A percentile compares a stretch with the other conserved stretches of the same genome.
These are phyloP conservation scores for Colletotrichum cereale DNA, from an alignment of 2,329 filamentous ascomycete species.

Conservation along the genomic window DNA sequence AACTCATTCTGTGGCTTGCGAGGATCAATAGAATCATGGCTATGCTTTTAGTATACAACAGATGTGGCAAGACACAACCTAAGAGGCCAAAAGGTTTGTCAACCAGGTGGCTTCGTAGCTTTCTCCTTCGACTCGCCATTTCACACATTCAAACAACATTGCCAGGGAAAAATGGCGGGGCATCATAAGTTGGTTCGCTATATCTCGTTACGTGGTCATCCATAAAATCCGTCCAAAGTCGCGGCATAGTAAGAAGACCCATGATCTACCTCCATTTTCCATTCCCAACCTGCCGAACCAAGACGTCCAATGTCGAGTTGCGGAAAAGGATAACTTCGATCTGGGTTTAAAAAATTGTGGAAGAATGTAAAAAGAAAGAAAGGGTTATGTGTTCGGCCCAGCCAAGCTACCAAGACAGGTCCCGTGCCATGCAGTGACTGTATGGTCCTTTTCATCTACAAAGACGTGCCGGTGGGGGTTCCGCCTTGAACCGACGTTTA, in stretches of 20 bases:
- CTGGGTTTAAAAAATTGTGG: slow-evolving; percentile 23
- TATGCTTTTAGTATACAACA: neutral
- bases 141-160: neutral
- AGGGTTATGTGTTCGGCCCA: slow-evolving; percentile 14
- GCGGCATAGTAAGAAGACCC: neutral
- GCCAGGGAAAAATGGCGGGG: neutral
- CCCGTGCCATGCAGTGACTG: slow-evolving; percentile 7
- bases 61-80: neutral
- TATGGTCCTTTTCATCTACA: slow-evolving; percentile 13
- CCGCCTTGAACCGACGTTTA: slow-evolving; percentile 29
- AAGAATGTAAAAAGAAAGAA: slow-evolving; percentile 25
- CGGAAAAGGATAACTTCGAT: neutral
- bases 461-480: slow-evolving; percentile 20
- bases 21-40: neutral
- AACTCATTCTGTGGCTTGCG: neutral
- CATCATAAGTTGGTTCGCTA: slow-evolving; percentile 15
- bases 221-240: neutral
- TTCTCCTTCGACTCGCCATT: neutral
- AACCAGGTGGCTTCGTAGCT: neutral
- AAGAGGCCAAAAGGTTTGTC: neutral
- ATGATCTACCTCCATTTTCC: neutral
- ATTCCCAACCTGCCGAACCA: neutral
- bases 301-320: neutral
- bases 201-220: slow-evolving; percentile 26
- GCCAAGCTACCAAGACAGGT: slow-evolving; percentile 12